Base-by-base conservation (phyloP, 2,329 filamentous ascomycete genomes). In the Zymoseptoria brevis region DNA sequence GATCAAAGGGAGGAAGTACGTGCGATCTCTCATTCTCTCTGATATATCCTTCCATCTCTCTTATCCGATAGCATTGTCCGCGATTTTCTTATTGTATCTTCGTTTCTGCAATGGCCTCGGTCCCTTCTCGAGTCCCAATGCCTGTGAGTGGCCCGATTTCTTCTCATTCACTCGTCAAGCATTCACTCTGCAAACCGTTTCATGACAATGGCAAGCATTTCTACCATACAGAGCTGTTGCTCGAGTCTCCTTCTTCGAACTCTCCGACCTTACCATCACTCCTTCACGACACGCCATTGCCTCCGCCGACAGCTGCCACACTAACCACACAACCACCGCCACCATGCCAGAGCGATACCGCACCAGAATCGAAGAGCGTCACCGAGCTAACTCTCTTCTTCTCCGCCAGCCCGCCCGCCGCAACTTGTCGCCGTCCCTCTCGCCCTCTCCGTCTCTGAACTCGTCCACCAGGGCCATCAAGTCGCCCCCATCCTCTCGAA, bases 391-490 rank as follows among this genome's bases (percentile, higher is more conserved):
- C 13, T 16, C 13, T 5, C 35, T 45, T 45, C 35, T 45, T 9
- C 35, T 45, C 16, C 35, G 3, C 2, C 35, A 45, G 35, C 35
- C 35, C 35, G 35, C 35, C 35, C 35, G 35, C 13, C 35, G 51
- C 52, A 58, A 53, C 35, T 53, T 54, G 26, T 54, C n/a, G 52
- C 57, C 35, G 8, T 54, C 41, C 53, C 35, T 51, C 41, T 55
- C 41, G 19, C 30, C 29, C 19, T 29, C 29, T 35, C 26, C 11
- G 26, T 50, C 53, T n/a, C 22, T 16, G 11, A 19, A 21, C 13
- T 54, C 51, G 16, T 49, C 52, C 49, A 66, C 60, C 53, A 55
- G 50, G 35, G 57, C 55, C 45, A 65, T 62, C 35, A 60, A 59
- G 19, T 57, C 30, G 11, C 60, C 62, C 13, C 41, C 57, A 16